Percentiles rank a stretch among this genome's conserved stretches.
These are phyloP conservation scores for Solanum phureja DNA, from an alignment of 257 asterid genomes.

Conservation along the genomic window DNA sequence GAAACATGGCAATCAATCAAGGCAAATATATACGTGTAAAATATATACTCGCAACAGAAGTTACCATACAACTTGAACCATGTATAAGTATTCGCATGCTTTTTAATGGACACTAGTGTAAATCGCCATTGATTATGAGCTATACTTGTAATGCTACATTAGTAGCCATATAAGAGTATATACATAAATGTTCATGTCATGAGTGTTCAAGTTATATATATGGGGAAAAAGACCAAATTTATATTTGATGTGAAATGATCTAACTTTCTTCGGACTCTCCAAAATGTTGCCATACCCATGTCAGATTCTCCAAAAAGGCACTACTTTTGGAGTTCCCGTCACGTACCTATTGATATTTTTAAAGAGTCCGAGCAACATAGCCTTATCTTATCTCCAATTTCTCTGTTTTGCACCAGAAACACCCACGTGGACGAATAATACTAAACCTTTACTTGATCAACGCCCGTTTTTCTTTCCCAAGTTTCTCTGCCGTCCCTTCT, in stretches of 20 bases:
- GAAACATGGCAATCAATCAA: slow-evolving; percentile 41
- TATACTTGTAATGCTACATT: background rate
- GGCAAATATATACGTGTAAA: slow-evolving; percentile 19
- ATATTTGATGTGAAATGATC: background rate
- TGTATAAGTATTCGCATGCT: background rate
- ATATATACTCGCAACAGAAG: background rate
- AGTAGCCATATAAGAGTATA: background rate
- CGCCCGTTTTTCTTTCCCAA: background rate
- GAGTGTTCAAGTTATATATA: background rate
- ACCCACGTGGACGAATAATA: background rate
- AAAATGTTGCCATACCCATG: background rate
- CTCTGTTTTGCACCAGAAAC: background rate
- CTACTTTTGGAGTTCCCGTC: background rate
- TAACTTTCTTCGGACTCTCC: too few relatives aligned
- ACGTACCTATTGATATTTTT: background rate
- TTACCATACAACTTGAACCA: background rate
- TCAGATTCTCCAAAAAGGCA: background rate
- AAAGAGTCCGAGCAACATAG: background rate
- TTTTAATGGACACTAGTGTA: background rate
- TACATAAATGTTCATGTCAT: background rate
- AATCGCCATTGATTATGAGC: background rate
- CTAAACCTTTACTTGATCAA: background rate
- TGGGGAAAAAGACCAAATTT: background rate
- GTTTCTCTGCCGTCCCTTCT: background rate
- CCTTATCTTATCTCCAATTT: background rate